Conservation (phyloP, 495 filamentous ascomycete species). For the Tirmania nivea region DNA sequence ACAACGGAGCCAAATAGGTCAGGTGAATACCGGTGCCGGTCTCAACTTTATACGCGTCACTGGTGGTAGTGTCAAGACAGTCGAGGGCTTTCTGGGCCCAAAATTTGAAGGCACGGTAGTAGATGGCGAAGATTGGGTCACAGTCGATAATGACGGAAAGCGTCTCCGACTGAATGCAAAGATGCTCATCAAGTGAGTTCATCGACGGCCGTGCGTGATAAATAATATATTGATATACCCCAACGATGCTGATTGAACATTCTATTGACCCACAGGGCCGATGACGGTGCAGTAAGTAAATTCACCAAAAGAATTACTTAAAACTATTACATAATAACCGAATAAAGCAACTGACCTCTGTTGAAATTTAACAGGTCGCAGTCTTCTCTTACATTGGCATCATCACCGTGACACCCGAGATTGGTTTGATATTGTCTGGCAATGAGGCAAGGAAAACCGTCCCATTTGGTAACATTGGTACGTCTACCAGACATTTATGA, state of each 20-base stretch:
- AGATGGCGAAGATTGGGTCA: neutral
- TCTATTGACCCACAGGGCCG: neutral
- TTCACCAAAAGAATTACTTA: no score
- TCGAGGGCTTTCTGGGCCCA: neutral
- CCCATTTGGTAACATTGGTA: neutral
- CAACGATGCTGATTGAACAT: no score
- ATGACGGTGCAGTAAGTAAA: neutral
- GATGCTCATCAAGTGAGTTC: neutral
- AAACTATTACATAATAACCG: no score
- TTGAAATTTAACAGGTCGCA: no score
- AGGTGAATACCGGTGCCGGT: no score
- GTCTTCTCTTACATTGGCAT: neutral
- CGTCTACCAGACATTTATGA: no score
- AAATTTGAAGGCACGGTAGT: neutral
- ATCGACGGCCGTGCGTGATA: no score
- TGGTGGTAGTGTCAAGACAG: neutral
- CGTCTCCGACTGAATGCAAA: neutral
- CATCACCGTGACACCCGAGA: neutral
- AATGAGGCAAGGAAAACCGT: neutral
- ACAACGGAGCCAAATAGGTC: no score
- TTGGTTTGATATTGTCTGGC: neutral
- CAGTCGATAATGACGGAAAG: neutral
- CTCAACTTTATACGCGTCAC: neutral
- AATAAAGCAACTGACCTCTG: no score
- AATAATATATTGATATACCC: no score